Evolutionary conservation across 345 rosid genomes (phyloP), one percentile per base, ranked within the genome.

Genomic region (Clarkia xantiana): DNA sequence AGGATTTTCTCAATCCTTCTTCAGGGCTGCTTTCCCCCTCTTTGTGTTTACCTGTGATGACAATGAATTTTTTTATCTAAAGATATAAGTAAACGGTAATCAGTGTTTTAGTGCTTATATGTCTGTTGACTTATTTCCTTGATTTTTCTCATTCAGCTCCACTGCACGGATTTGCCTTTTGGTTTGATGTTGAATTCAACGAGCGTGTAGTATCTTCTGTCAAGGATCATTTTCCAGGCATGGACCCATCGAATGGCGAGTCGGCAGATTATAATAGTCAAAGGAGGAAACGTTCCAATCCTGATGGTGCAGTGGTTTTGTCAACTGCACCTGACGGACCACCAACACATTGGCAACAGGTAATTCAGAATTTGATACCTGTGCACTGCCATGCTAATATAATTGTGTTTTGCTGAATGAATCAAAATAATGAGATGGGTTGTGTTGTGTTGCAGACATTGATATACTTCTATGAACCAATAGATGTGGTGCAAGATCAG

Each of bases 291-390:
- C 74, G 89, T 29, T 53, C 73, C 60, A 76, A 76, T 62, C 90
- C 83, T 11, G 77, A 64, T 65, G 81, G 78, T 57, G 62, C 82
- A 42, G 73, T 84, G 55, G 76, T 76, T 53, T 73, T 91, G 49
- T 91, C 98, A 45, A 86, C 98, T 42, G 77, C 96, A 44, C 98
- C 96, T 0, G 98, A 86, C 77, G 83, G 86, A 45, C 82, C 87
- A 41, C 90, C 93, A 52, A 90, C 94, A 41, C 97, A 90, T 66
- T 90, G 96, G 97, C 84, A 90, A 67, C 97, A 90, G 86, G 98
- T 86, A 76, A 12, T 18, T 25, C 40, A 5, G 9, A 29, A 29
- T 5, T 29, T 29, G 22, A 12, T 14, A 16, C 6, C 20, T 45
- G n/a, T n/a, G n/a, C n/a, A n/a, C n/a, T n/a, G n/a, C n/a, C n/a